Conservation (phyloP, 768 basidiomycete species). For the Hygrophoropsis aurantiaca region DNA sequence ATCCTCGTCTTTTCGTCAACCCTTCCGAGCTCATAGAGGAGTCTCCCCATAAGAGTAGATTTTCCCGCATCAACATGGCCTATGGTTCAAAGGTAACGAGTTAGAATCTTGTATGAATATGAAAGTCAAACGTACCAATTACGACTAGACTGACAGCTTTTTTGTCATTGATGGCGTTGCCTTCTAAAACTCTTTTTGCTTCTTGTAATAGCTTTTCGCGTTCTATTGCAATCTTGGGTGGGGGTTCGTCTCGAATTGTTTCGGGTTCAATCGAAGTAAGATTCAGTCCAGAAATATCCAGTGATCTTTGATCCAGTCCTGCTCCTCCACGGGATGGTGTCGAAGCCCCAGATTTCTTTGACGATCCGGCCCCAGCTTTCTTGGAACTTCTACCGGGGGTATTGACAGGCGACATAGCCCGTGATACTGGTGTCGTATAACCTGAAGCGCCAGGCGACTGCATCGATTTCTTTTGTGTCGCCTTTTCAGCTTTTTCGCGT, state of each 20-base stretch:
- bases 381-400: constrained; percentile 44
- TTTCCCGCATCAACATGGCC: constrained; percentile 99
- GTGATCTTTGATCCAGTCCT: constrained; percentile 51
- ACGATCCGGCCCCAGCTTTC: constrained; percentile 33
- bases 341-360: constrained; percentile 39
- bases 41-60: constrained; percentile 93
- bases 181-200: constrained; percentile 54
- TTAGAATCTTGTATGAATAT: not conserved
- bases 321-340: constrained; percentile 36
- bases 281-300: constrained; percentile 78
- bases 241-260: constrained; percentile 41
- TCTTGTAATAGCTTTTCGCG: constrained; percentile 84
- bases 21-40: constrained; percentile 89
- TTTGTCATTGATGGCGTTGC: constrained; percentile 51
- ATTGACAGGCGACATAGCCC: constrained; percentile 42
- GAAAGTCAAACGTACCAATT: constrained; percentile 59
- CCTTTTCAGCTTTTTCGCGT: constrained; percentile 72
- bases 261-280: constrained; percentile 49
- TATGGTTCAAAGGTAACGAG: constrained; percentile 30
- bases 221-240: constrained; percentile 66
- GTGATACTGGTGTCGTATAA: constrained; percentile 38
- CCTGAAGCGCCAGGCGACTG: constrained; percentile 37
- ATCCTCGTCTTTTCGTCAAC: constrained; percentile 82
- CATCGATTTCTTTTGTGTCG: constrained; percentile 43
- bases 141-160: constrained; percentile 85